Evolutionary conservation across 257 asterid genomes (phyloP).

Genomic region (Cinchona pubescens): DNA sequence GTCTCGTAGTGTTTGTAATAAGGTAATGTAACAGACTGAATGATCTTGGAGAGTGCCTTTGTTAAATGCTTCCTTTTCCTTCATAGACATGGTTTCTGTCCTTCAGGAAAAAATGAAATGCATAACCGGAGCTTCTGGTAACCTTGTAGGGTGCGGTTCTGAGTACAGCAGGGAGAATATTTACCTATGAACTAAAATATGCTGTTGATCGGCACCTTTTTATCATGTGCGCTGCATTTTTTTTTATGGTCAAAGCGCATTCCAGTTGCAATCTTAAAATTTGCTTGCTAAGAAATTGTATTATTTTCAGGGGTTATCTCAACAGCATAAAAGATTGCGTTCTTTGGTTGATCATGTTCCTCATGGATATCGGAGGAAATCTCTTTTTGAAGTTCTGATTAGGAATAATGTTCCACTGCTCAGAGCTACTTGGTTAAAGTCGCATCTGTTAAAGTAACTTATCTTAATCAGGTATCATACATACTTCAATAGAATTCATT

Average conservation of each 20-base stretch:
- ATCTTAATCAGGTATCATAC: constrained; percentile 87
- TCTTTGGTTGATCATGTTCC: constrained; percentile 97
- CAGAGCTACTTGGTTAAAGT: constrained; percentile 99
- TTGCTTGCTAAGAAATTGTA: constrained; percentile 12
- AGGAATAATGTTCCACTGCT: constrained; percentile 83
- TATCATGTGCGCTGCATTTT: not conserved
- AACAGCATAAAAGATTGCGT: constrained; percentile 79
- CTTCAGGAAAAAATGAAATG: not conserved
- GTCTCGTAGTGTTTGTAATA: not conserved
- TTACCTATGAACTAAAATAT: not conserved
- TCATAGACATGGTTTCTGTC: not conserved
- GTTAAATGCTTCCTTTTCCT: not conserved
- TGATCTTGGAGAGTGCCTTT: not conserved
- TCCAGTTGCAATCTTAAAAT: not conserved
- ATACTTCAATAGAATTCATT: not conserved
- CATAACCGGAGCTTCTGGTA: not conserved
- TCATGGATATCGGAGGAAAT: constrained; percentile 78
- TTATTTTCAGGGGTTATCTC: constrained; percentile 77
- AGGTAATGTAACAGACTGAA: not conserved
- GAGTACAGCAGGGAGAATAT: not conserved
- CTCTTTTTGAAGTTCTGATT: constrained; percentile 83
- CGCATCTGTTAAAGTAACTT: constrained; percentile 87
- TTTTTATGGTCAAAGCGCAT: not conserved
- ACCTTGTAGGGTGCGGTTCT: not conserved
- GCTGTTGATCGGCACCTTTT: not conserved